These are phyloP conservation scores for Ceriops decandra DNA, from an alignment of 345 rosid species.

Conservation along the genomic window DNA sequence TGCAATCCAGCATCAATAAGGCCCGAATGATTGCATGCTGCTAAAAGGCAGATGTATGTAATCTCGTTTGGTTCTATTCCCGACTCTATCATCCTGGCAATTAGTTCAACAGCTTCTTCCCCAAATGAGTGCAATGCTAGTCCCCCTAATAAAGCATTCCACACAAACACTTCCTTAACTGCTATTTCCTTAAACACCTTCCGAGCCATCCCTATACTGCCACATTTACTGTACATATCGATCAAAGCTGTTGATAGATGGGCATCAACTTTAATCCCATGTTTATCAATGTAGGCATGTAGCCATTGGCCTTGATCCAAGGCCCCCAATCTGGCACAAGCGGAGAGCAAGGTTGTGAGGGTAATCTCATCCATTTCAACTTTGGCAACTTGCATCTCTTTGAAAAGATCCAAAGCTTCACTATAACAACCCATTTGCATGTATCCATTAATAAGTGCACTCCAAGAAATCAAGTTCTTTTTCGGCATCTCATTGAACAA, in stretches of 20 bases:
- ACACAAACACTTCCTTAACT: conserved; percentile 23
- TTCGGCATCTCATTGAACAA: conserved; percentile 22
- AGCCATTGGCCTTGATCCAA: conserved; percentile 31
- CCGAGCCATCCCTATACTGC: conserved; percentile 20
- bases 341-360: conserved; percentile 19
- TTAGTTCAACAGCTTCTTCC: conserved; percentile 22
- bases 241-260: conserved; percentile 23
- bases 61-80: conserved; percentile 26
- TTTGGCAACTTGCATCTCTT: conserved; percentile 20
- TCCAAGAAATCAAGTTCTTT: conserved; percentile 27
- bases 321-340: conserved; percentile 24
- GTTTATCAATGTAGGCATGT: conserved; percentile 12
- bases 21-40: conserved; percentile 26
- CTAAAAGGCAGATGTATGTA: conserved; percentile 19
- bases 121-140: conserved; percentile 23
- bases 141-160: conserved; percentile 27
- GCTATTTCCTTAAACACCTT: conserved; percentile 9
- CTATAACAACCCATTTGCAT: conserved; percentile 14
- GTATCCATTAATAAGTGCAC: conserved; percentile 20
- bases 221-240: conserved; percentile 28
- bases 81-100: conserved; percentile 14
- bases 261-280: conserved; percentile 14
- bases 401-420: conserved; percentile 18
- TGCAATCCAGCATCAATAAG: conserved; percentile 20
- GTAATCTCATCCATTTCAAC: conserved; percentile 15